phyloP scores from a whole-genome alignment of 768 basidiomycete genomes.

The Amanita rubescens region DNA sequence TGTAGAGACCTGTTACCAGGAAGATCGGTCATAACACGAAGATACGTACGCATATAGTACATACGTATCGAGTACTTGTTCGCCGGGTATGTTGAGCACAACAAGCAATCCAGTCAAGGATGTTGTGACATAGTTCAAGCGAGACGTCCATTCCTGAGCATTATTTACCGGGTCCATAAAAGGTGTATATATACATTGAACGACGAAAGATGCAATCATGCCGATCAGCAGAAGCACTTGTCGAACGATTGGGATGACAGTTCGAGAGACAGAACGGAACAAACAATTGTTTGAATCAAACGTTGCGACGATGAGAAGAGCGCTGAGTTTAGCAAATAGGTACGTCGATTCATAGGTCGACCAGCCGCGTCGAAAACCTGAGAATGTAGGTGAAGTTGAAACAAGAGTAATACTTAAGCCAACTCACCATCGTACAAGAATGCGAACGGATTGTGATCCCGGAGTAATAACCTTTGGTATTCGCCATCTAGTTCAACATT shows the following conservation, averaged over 20 bases:
- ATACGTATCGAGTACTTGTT: constrained; percentile 49
- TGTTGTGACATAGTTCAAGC: constrained; percentile 63
- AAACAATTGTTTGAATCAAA: constrained; percentile 68
- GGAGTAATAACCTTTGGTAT: constrained; percentile 57
- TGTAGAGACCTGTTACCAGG: constrained; percentile 11
- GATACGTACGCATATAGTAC: constrained; percentile 55
- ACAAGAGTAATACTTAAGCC: constrained; percentile 11
- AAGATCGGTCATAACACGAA: constrained; percentile 3
- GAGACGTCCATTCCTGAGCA: constrained; percentile 67
- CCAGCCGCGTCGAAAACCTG: constrained; percentile 68
- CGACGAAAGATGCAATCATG: constrained; percentile 50
- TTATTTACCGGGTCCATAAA: constrained; percentile 68
- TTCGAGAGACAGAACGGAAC: constrained; percentile 49
- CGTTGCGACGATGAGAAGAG: constrained; percentile 56
- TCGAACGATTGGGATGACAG: constrained; percentile 46
- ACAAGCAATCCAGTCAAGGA: constrained; percentile 57
- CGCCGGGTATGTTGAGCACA: constrained; percentile 49
- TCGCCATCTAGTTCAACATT: constrained; percentile 55
- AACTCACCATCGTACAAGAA: constrained; percentile 60
- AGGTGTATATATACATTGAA: constrained; percentile 54
- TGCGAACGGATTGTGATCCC: constrained; percentile 59
- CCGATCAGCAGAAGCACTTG: constrained; percentile 54
- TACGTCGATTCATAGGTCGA: constrained; percentile 57
- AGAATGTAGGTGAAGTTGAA: constrained; percentile 5
- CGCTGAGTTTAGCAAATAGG: constrained; percentile 64